Base-by-base conservation (phyloP, 1,284 basidiomycete genomes). In the Trametes sp. region DNA sequence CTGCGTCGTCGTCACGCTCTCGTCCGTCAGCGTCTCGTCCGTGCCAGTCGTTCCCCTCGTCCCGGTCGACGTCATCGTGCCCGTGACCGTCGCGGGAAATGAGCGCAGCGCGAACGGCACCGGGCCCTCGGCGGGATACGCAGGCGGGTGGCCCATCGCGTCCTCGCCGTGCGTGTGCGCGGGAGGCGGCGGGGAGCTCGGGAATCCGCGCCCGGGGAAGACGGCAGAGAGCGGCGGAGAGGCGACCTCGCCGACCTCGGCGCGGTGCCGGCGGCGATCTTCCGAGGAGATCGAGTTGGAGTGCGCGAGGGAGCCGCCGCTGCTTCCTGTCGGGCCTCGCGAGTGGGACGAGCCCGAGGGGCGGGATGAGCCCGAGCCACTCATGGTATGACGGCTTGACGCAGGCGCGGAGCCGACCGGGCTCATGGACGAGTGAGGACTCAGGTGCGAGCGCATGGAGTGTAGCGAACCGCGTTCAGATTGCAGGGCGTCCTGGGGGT, bases 391-490 rank as follows among this genome's bases (percentile, higher is more conserved):
- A 50, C 71, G 68, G 63, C 79, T 66, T 58, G 82, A 84, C 14
- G 79, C 75, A 0, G 86, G 79, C 1, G 79, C 84, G 6, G 88
- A 89, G 48, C 84, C 83, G 24, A 81, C 75, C 2, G 81, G 80
- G 19, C 78, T 78, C 44, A 80, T 80, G 29, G 73, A 74, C 1
- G 81, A 76, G 41, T 73, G 66, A 0, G 85, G 83, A 65, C 77
- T 78, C 21, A 87, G 72, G 62, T 83, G 82, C 0, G 86, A 87
- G 29, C 77, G 80, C 78, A 84, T 81, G 0, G 87, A 89, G 69
- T 87, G 83, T 19, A 90, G 70, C 1, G 88, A 90, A 29, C 81
- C 85, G 65, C 82, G 79, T 67, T 89, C 86, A 28, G 88, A 87
- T n/a, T 50, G 64, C 0, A 69, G 61, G 59, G 70, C 62, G 69